phyloP scores from a whole-genome alignment of 345 rosid genomes.

The Syzygium oleosum region DNA sequence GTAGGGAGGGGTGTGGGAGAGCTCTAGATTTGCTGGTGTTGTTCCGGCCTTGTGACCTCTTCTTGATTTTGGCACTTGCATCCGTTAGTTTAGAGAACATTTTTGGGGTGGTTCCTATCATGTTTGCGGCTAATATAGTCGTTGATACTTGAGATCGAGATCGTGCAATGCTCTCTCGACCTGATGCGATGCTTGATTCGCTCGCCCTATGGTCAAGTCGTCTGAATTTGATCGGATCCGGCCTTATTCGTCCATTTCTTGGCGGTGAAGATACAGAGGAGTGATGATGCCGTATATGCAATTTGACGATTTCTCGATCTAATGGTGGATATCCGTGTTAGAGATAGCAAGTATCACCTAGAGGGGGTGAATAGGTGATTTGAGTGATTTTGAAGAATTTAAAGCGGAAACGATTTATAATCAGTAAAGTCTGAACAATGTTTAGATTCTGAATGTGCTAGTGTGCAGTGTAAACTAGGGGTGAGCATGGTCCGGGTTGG shows the following conservation, averaged over 20 bases:
- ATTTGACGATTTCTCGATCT: background rate
- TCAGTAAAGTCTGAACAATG: too few relatives aligned
- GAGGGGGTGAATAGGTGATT: too few relatives aligned
- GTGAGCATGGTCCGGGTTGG: too few relatives aligned
- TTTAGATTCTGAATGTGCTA: too few relatives aligned
- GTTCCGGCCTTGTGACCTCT: background rate
- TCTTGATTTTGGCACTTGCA: background rate
- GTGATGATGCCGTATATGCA: background rate
- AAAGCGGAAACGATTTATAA: too few relatives aligned
- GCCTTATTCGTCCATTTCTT: too few relatives aligned
- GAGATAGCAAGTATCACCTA: too few relatives aligned
- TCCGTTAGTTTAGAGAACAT: background rate
- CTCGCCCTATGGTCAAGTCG: background rate
- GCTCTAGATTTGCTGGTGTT: slow-evolving; percentile 23
- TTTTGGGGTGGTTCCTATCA: background rate
- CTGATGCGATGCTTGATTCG: background rate
- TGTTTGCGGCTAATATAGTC: background rate
- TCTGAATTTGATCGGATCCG: background rate
- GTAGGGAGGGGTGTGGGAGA: slow-evolving; percentile 80
- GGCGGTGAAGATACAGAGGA: background rate
- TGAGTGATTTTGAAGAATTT: too few relatives aligned
- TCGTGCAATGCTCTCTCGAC: background rate
- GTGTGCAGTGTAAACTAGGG: too few relatives aligned
- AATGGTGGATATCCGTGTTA: too few relatives aligned
- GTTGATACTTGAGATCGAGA: background rate